Base-by-base conservation (phyloP, 352 stramenopile genomes). In the Phytopythium cucurbitacearum region DNA sequence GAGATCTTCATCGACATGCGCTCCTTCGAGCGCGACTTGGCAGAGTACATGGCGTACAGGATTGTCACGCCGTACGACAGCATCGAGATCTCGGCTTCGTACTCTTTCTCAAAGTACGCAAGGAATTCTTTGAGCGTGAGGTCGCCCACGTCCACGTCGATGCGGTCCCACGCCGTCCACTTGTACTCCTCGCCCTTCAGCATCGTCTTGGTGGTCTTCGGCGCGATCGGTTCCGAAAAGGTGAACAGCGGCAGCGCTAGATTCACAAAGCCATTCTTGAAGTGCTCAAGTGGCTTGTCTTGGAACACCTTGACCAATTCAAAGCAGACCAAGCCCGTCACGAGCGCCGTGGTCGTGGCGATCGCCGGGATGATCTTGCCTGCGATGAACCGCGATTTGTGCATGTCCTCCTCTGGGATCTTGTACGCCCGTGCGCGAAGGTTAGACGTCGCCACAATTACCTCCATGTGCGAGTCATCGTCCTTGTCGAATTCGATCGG, bases 361-460 rank as follows among this genome's bases (percentile, higher is more conserved):
- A 99, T 99, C 12, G 98, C 98, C 9, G 98, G 98, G 58, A 99
- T 99, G 67, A 99, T 99, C 66, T 98, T 98, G 48, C 98, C 98
- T n/a, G 98, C 98, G 76, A 99, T 99, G 35, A 98, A 97, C 48
- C 97, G 95, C 34, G 95, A 98, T 51, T 97, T 94, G 75, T 99
- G 96, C 67, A 98, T 97, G 63, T 99, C 96, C 43, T 85, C 95
- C 51, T 98, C 97, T 12, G 88, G 90, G 54, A 99, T 99, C 43
- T 89, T 93, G 79, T 99, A 99, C 65, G 98, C 98, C 16, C 96
- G 85, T 5, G 96, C 97, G 12, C 97, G 93, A 37, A 99, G 65
- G 69, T 99, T 99, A 12, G 92, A 98, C 15, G 95, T 98, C 35
- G 96, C 89, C 11, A 98, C 96, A 11, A 99, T 97, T 51, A 99